Base-by-base conservation (phyloP, 2,329 filamentous ascomycete species). In the Arachnopeziza araneosa region DNA sequence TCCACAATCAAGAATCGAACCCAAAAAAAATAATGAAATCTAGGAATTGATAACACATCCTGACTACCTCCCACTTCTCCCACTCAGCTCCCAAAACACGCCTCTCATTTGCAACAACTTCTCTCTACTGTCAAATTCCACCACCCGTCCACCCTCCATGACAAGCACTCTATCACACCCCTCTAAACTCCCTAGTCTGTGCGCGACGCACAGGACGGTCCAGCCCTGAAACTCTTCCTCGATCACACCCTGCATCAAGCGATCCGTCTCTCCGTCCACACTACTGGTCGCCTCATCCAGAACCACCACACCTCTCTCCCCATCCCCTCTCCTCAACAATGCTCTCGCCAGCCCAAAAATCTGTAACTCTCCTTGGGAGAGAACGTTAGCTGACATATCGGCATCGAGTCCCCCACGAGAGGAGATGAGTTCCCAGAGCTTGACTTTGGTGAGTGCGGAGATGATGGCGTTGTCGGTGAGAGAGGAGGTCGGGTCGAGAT, bases 81-180 rank as follows among this genome's bases (percentile, higher is more conserved):
- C 54, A 26, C 57, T 59, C 59, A 63, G 48, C 30, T 50, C 55
- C 59, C 56, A 60, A 26, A 65, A 65, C 23, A 52, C 58, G 2
- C 55, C 58, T 12, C 60, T 49, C 21, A 24, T 51, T 17, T 24
- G 48, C 50, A 75, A 67, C 56, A 98, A 78, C 66, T 90, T 86
- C 77, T 86, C 92, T 0, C 93, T 93, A 67, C 93, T 87, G 17
- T 86, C 93, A 71, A 84, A 96, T 75, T 97, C 92, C 10, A 93
- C 82, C 22, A 96, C 86, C 63, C 83, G 77, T n/a, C 63, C 65
- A 14, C 24, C 60, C 54, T 79, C 74, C 72, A 80, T 73, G 9
- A 80, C 76, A 3, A 74, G 70, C 52, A 80, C 71, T 30, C 68
- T 72, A 64, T 80, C 77, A 65, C 75, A 78, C 62, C 77, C 76